Conservation (phyloP, 345 rosid genomes). For the Salix koriyanagi region DNA sequence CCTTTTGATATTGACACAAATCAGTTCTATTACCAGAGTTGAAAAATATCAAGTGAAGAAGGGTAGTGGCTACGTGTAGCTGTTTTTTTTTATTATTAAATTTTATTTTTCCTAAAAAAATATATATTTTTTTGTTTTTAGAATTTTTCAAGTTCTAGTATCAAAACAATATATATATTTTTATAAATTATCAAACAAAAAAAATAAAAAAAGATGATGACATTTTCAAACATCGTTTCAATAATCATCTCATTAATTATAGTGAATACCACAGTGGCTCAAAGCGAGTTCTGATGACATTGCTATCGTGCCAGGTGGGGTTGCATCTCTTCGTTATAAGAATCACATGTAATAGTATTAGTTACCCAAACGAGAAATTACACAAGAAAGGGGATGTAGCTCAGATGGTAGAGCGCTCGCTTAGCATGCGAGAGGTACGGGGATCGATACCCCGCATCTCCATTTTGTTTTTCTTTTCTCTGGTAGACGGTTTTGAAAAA, state of each 20-base stretch:
- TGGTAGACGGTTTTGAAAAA: too few species aligned
- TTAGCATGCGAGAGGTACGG: conserved; percentile 89
- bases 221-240: neutral
- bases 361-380: accelerated
- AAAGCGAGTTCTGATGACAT: neutral
- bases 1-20: neutral
- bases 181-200: too few species aligned
- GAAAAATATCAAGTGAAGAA: too few species aligned
- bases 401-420: conserved; percentile 92
- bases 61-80: neutral
- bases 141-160: too few species aligned
- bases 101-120: too few species aligned
- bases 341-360: too few species aligned
- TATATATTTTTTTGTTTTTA: too few species aligned
- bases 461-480: conserved; percentile 10
- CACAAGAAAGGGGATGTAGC: conserved; percentile 50
- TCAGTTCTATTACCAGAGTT: neutral
- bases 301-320: neutral
- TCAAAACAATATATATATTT: too few species aligned
- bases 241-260: neutral
- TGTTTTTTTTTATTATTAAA: too few species aligned
- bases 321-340: neutral
- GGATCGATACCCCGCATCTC: conserved; percentile 89
- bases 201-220: too few species aligned
- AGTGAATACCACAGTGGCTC: neutral